Conservation (phyloP, 495 filamentous ascomycete genomes). For the Penicillium coffeae region DNA sequence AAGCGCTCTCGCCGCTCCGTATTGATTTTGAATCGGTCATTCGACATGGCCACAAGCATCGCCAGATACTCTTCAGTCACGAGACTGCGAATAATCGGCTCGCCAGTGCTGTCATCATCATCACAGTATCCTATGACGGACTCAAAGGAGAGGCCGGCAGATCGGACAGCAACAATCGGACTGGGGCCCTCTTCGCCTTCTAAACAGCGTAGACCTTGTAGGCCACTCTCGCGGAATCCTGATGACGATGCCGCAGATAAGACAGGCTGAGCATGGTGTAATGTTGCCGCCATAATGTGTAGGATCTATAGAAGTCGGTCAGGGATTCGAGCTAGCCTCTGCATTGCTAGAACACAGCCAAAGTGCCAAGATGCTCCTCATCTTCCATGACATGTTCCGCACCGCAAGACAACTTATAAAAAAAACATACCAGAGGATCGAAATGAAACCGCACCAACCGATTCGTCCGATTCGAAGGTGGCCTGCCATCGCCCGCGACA, state of each 20-base stretch:
- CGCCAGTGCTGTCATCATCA: slow-evolving; percentile 25
- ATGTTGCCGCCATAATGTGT: slow-evolving; percentile 73
- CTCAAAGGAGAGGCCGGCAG: slow-evolving; percentile 74
- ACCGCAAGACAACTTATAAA: background rate
- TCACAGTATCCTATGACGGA: slow-evolving; percentile 63
- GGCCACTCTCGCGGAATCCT: slow-evolving; percentile 88
- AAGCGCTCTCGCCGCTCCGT: slow-evolving; percentile 64
- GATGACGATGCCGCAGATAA: slow-evolving; percentile 70
- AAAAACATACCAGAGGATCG: slow-evolving; percentile 76
- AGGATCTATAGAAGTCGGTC: slow-evolving; percentile 60
- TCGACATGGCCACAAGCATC: slow-evolving; percentile 63
- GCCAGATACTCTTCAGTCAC: slow-evolving; percentile 58
- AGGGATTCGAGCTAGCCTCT: no score
- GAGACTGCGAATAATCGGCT: slow-evolving; percentile 32
- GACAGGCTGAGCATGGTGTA: slow-evolving; percentile 65
- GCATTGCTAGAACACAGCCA: no score
- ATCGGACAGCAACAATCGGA: slow-evolving; percentile 80
- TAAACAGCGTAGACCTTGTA: slow-evolving; percentile 42
- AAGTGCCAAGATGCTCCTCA: no score
- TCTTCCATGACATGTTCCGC: no score
- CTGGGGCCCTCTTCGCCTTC: slow-evolving; percentile 35
- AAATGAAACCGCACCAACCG: slow-evolving; percentile 86
- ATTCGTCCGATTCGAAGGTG: slow-evolving; percentile 20
- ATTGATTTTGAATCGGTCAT: slow-evolving; percentile 75
- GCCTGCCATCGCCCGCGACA: slow-evolving; percentile 28